Conservation (phyloP, 1,284 basidiomycete species). For the Mycena sp. region DNA sequence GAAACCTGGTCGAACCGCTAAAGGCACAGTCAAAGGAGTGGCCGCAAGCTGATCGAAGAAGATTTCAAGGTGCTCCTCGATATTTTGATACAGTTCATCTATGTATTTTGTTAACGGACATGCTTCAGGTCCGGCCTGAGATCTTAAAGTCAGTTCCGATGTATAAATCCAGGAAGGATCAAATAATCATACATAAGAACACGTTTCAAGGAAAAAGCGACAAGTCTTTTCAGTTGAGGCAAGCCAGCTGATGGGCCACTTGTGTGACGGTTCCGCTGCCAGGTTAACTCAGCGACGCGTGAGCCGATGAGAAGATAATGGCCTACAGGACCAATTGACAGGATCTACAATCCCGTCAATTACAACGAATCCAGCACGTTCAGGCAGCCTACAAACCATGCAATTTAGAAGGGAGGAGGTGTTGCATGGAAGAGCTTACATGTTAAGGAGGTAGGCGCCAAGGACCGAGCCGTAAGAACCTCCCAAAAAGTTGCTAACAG, state of each 20-base stretch:
- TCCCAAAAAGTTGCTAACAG: constrained; percentile 34
- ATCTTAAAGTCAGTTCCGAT: too few relatives aligned
- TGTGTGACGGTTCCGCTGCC: constrained; percentile 44
- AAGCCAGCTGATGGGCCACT: constrained; percentile 46
- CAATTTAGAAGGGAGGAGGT: not conserved
- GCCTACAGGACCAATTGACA: constrained; percentile 42
- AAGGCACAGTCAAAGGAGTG: too few relatives aligned
- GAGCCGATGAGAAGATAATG: not conserved
- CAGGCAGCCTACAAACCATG: constrained; percentile 30
- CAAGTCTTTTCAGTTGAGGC: constrained; percentile 43
- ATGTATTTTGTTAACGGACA: too few relatives aligned
- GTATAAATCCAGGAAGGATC: too few relatives aligned
- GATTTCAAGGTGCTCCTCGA: too few relatives aligned
- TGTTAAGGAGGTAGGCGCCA: constrained; percentile 39
- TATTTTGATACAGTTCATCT: too few relatives aligned
- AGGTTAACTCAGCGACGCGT: not conserved
- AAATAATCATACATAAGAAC: too few relatives aligned
- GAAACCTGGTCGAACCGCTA: too few relatives aligned
- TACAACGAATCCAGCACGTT: constrained; percentile 32
- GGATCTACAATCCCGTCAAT: constrained; percentile 39
- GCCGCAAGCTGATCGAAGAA: too few relatives aligned
- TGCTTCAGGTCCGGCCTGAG: too few relatives aligned
- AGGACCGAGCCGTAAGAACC: constrained; percentile 37
- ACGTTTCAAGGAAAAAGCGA: constrained; percentile 44
- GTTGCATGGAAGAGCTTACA: constrained; percentile 26